Base-by-base conservation (phyloP, 345 rosid species). In the Ceriops decandra region DNA sequence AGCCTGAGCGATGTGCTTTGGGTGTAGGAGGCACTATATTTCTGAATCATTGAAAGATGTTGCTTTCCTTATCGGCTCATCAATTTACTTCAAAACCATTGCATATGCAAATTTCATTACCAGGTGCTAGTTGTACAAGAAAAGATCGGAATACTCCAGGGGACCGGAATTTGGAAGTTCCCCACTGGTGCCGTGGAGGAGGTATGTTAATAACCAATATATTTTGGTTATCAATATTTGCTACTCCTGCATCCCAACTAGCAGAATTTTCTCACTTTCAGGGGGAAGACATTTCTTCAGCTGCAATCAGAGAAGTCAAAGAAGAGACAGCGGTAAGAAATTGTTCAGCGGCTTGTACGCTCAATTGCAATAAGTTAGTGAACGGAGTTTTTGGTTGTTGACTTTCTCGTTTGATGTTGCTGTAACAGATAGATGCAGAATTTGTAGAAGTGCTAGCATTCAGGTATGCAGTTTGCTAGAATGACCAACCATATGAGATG, bases 301-400 rank as follows among this genome's bases (percentile, higher is more conserved):
- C 96, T 62, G 95, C 91, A 19, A 81, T 87, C 17, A 87, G 99
- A 80, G 99, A 91, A 82, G 96, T 83, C 52, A 87, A 91, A 80
- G 96, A 95, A 88, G 99, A 88, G 82, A 95, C 99, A 5, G 90
- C 86, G 59, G 99, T 90, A 74, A 89, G 96, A 68, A 42, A 49
- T 51, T 51, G 35, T 28, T 30, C 6, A 57, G 60, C 30, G 42
- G 31, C 24, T 59, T 56, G 49, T 31, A 49, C 53, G 6, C 36
- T 7, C 42, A 31, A 62, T 8, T 62, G 49, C 13, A 42, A 13
- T 11, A 42, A 42, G 17, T 42, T 42, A 42, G 17, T 2, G 49
- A 26, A 52, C 31, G 11, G 8, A 35, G 24, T 52, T 16, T 52
- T 38, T 20, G 19, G 17, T 46, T 49, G 35, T 26, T 42, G 21